phyloP scores from a whole-genome alignment of 345 rosid species.

The Eucalyptus curtisii region DNA sequence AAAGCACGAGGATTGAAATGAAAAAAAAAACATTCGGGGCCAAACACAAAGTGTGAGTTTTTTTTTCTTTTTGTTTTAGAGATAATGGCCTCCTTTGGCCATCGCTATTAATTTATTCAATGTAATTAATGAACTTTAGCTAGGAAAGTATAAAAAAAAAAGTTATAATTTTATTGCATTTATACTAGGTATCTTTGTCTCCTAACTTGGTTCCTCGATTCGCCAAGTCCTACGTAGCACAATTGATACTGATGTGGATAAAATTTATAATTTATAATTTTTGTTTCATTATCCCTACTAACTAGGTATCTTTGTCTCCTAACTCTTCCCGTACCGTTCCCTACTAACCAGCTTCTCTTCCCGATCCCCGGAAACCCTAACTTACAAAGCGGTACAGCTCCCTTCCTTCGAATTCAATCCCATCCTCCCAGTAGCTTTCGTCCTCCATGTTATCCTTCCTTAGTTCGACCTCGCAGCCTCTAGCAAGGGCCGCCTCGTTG shows the following conservation, averaged over 20 bases:
- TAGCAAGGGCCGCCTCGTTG: too few species aligned
- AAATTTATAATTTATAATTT: too few species aligned
- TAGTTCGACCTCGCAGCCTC: too few species aligned
- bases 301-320: constrained; percentile 1
- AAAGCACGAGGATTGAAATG: not conserved
- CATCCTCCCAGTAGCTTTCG: constrained; percentile 38
- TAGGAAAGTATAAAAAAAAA: too few species aligned
- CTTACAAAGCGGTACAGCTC: constrained; percentile 53
- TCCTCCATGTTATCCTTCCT: constrained; percentile 36
- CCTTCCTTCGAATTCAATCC: constrained; percentile 17
- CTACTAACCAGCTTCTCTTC: not conserved
- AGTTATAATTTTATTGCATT: rapidly evolving
- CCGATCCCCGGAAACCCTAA: constrained; percentile 48
- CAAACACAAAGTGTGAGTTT: not conserved
- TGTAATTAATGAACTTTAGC: too few species aligned
- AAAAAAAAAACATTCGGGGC: rapidly evolving
- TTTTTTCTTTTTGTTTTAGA: rapidly evolving
- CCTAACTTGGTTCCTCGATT: too few species aligned
- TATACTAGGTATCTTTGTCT: too few species aligned
- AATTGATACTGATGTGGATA: rapidly evolving
- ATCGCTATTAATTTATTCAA: too few species aligned
- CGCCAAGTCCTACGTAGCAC: rapidly evolving
- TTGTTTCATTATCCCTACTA: too few species aligned
- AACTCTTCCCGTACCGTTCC: not conserved
- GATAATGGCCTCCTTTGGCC: too few species aligned